Evolutionary conservation across 2,329 filamentous ascomycete genomes (phyloP).

Genomic region (Hymenoscyphus repandus): DNA sequence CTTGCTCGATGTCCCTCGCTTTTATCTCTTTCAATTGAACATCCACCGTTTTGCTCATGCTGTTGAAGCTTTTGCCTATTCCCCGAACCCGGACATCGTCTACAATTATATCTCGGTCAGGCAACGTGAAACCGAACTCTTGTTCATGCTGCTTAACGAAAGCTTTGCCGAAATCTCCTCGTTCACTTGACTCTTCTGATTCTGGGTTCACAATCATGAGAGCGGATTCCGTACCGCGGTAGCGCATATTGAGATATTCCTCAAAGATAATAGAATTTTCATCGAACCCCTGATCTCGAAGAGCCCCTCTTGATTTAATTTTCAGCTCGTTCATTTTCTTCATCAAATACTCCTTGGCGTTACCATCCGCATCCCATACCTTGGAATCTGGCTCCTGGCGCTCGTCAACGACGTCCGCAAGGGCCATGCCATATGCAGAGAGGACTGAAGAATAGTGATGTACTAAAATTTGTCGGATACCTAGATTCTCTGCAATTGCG

Average conservation of each 20-base stretch:
- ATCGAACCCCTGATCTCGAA: constrained; percentile 74
- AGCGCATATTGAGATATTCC: constrained; percentile 91
- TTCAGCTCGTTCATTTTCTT: constrained; percentile 75
- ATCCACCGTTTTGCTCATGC: constrained; percentile 75
- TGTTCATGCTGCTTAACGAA: constrained; percentile 86
- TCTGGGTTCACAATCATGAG: constrained; percentile 80
- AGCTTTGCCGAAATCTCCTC: constrained; percentile 68
- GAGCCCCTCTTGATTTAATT: constrained; percentile 60
- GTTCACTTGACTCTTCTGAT: constrained; percentile 51
- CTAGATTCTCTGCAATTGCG: constrained; percentile 75
- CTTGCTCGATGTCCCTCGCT: constrained; percentile 38
- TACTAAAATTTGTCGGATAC: constrained; percentile 76
- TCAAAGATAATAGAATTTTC: constrained; percentile 74
- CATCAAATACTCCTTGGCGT: constrained; percentile 57
- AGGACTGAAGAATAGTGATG: constrained; percentile 83
- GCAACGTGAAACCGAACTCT: constrained; percentile 87
- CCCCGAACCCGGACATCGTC: constrained; percentile 85
- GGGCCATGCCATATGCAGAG: constrained; percentile 84
- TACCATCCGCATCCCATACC: constrained; percentile 54
- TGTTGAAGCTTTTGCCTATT: constrained; percentile 82
- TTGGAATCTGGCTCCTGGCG: constrained; percentile 67
- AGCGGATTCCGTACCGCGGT: constrained; percentile 84
- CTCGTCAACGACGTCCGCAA: constrained; percentile 89
- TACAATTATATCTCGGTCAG: constrained; percentile 80
- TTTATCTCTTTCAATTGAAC: constrained; percentile 70